phyloP scores from a whole-genome alignment of 768 basidiomycete species.

The Pleurotus ostreatus region DNA sequence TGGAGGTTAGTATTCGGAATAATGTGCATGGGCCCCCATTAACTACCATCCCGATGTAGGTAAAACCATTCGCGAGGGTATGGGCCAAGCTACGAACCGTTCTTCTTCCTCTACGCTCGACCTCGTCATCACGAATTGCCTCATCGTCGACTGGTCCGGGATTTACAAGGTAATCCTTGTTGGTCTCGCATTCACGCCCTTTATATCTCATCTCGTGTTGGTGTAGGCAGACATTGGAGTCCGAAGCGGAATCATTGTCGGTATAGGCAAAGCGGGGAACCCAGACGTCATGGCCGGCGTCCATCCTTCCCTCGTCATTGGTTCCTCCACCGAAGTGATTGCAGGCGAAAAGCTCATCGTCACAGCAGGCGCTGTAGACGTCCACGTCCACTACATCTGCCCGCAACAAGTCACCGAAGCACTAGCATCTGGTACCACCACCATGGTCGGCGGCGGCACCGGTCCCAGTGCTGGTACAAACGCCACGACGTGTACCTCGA shows the following conservation, averaged over 20 bases:
- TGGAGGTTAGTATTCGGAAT: slow-evolving; percentile 52
- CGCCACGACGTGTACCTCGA: slow-evolving; percentile 94
- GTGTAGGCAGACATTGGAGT: slow-evolving; percentile 91
- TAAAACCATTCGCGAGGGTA: slow-evolving; percentile 93
- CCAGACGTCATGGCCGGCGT: slow-evolving; percentile 89
- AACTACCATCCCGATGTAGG: slow-evolving; percentile 36
- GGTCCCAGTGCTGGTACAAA: slow-evolving; percentile 88
- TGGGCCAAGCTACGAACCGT: slow-evolving; percentile 86
- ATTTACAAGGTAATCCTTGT: slow-evolving; percentile 74
- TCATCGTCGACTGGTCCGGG: slow-evolving; percentile 92
- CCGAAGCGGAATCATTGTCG: slow-evolving; percentile 74
- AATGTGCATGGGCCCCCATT: neutral
- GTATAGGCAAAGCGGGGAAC: slow-evolving; percentile 97
- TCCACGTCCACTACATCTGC: slow-evolving; percentile 93
- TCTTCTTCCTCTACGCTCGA: slow-evolving; percentile 71
- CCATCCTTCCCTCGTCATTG: slow-evolving; percentile 68
- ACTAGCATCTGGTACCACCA: slow-evolving; percentile 80
- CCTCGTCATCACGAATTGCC: slow-evolving; percentile 91
- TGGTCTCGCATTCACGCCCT: neutral
- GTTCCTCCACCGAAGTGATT: slow-evolving; percentile 91
- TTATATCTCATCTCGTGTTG: neutral
- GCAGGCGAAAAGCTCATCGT: slow-evolving; percentile 94
- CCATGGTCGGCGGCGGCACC: slow-evolving; percentile 94
- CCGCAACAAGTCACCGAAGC: slow-evolving; percentile 90
- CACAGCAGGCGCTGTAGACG: slow-evolving; percentile 91